Conservation (phyloP, 1,139 yeast species). For the Magnusiomyces ingens region DNA sequence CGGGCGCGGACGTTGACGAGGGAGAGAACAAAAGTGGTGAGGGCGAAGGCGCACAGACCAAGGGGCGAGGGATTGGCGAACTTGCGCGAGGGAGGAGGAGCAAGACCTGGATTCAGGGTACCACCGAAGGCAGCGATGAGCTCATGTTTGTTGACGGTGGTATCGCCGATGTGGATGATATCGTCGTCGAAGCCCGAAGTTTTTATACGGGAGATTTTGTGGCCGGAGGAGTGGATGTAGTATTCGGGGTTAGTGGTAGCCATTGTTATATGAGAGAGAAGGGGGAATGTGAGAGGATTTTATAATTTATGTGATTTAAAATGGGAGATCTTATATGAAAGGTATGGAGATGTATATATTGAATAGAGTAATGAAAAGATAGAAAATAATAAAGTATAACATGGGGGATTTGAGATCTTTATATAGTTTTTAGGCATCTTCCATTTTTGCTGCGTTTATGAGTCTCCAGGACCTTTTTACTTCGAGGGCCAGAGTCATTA, state of each 20-base stretch:
- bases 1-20: conserved; percentile 59
- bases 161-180: conserved; percentile 64
- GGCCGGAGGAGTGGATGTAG: conserved; percentile 10
- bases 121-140: conserved; percentile 70
- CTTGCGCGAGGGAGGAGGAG: conserved; percentile 59
- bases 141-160: conserved; percentile 57
- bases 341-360: no score
- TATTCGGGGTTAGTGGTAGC: not conserved
- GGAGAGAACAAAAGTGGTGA: conserved; percentile 76
- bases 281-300: no score
- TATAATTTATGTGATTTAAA: no score
- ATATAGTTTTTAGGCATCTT: no score
- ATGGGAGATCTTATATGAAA: no score
- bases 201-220: conserved; percentile 25
- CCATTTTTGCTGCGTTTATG: no score
- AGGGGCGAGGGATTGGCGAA: conserved; percentile 88
- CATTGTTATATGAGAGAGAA: no score
- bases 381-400: no score
- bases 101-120: conserved; percentile 55
- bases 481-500: no score
- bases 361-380: no score
- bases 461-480: no score
- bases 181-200: conserved; percentile 43
- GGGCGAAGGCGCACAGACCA: conserved; percentile 77
- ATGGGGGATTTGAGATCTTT: no score